A percentile compares a stretch with the other conserved stretches of the same genome.
Conservation (phyloP, 305 asterid genomes). For the Fraxinus greggii region DNA sequence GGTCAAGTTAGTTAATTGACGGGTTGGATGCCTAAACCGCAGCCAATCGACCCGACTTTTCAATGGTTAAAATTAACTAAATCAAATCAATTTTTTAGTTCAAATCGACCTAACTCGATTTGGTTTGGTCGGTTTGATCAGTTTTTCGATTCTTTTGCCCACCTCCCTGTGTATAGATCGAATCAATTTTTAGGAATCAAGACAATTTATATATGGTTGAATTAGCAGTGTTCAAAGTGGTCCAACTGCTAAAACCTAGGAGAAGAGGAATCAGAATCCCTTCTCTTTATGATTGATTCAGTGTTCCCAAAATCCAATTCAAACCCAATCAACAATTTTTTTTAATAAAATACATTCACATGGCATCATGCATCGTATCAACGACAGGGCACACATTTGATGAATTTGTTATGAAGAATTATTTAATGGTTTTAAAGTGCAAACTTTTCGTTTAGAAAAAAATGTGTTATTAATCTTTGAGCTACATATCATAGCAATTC, state of each 20-base stretch:
- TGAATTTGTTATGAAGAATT: neutral
- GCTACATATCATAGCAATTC: no score
- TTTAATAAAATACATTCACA: constrained; percentile 25
- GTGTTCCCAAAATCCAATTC: constrained; percentile 42
- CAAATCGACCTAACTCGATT: no score
- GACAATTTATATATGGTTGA: neutral
- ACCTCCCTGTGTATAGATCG: neutral
- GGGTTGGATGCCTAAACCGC: no score
- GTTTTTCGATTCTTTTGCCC: no score
- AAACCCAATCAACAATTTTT: constrained; percentile 35
- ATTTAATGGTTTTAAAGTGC: neutral
- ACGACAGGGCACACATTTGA: constrained; percentile 6
- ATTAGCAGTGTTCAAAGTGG: constrained; percentile 36
- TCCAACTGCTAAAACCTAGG: constrained; percentile 35
- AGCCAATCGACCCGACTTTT: no score
- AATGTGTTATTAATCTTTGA: neutral
- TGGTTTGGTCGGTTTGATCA: no score
- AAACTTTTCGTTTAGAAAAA: neutral
- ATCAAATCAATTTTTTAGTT: no score
- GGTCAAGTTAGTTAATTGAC: no score
- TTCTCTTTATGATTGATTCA: constrained; percentile 43
- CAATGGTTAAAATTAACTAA: no score
- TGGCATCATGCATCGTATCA: constrained; percentile 29
- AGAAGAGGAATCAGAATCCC: constrained; percentile 31
- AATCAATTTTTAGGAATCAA: neutral